Evolutionary conservation across 768 basidiomycete species (phyloP).

Genomic region (Holtermanniella nyarrowii): DNA sequence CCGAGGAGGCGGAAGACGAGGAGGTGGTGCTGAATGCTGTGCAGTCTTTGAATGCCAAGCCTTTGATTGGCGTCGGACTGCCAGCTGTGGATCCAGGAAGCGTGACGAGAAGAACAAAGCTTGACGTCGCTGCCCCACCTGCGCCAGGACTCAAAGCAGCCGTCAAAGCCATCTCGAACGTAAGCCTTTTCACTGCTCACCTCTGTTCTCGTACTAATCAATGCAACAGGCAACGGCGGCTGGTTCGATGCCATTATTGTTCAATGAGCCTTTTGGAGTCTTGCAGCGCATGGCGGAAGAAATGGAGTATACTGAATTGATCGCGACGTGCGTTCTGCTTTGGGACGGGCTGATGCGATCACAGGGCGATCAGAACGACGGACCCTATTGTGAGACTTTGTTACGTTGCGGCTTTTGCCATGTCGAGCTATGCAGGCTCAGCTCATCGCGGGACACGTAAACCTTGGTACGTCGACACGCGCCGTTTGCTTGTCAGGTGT

Average conservation of each 20-base stretch:
- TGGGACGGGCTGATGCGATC: not conserved
- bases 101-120: not conserved
- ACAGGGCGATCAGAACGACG: slow-evolving; percentile 51
- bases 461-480: slow-evolving; percentile 45
- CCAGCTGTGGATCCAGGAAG: not conserved
- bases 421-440: not conserved
- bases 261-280: slow-evolving; percentile 78
- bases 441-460: not conserved
- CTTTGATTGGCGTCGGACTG: too few relatives aligned
- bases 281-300: slow-evolving; percentile 68
- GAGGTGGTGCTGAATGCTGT: too few relatives aligned
- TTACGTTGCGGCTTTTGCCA: not conserved
- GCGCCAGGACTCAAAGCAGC: not conserved
- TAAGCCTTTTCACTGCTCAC: too few relatives aligned
- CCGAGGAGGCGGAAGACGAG: not conserved
- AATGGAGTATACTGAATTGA: slow-evolving; percentile 61
- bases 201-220: too few relatives aligned
- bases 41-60: too few relatives aligned
- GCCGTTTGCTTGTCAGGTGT: slow-evolving; percentile 73
- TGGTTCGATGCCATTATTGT: slow-evolving; percentile 51
- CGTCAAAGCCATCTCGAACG: not conserved
- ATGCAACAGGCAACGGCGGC: not conserved
- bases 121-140: not conserved
- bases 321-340: slow-evolving; percentile 36
- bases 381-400: slow-evolving; percentile 50